These are phyloP conservation scores for Tardiomyces digboiensis DNA, from an alignment of 1,139 yeast genomes.

Conservation along the genomic window DNA sequence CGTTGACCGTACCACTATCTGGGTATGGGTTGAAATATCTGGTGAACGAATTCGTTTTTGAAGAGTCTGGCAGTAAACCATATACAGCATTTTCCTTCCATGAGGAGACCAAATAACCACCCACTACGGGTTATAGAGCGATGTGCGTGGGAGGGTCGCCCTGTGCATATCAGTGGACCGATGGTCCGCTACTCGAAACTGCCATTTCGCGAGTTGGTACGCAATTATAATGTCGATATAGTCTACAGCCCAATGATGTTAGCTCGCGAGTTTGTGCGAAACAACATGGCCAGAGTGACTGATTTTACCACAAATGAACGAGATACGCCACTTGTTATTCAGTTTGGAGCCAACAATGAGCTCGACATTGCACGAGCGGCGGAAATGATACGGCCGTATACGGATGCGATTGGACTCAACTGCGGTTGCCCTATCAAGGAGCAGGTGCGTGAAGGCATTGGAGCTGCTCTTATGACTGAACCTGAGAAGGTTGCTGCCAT, in stretches of 20 bases:
- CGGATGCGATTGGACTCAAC: slow-evolving; percentile 90
- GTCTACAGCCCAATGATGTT: slow-evolving; percentile 95
- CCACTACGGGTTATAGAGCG: slow-evolving; percentile 45
- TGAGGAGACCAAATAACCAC: slow-evolving; percentile 40
- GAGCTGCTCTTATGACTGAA: slow-evolving; percentile 87
- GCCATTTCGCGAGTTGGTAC: slow-evolving; percentile 75
- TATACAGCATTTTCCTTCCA: too few species aligned
- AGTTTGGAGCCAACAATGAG: slow-evolving; percentile 85
- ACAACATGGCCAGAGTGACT: slow-evolving; percentile 65
- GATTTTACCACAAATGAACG: slow-evolving; percentile 72
- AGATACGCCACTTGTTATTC: slow-evolving; percentile 74
- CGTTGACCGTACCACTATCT: background rate
- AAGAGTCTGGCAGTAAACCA: too few species aligned
- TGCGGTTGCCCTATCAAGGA: slow-evolving; percentile 98
- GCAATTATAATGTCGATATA: slow-evolving; percentile 69
- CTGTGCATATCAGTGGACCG: slow-evolving; percentile 83
- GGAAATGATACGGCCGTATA: slow-evolving; percentile 81
- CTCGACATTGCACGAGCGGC: slow-evolving; percentile 78
- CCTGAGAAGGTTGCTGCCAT: slow-evolving; percentile 73
- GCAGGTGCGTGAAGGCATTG: slow-evolving; percentile 92
- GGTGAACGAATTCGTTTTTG: too few species aligned
- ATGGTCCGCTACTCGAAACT: slow-evolving; percentile 96
- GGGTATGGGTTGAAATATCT: background rate
- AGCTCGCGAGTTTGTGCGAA: slow-evolving; percentile 90
- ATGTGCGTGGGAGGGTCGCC: slow-evolving; percentile 39